Base-by-base conservation (phyloP, 306 rosid species). In the Astragalus glycyphyllos region DNA sequence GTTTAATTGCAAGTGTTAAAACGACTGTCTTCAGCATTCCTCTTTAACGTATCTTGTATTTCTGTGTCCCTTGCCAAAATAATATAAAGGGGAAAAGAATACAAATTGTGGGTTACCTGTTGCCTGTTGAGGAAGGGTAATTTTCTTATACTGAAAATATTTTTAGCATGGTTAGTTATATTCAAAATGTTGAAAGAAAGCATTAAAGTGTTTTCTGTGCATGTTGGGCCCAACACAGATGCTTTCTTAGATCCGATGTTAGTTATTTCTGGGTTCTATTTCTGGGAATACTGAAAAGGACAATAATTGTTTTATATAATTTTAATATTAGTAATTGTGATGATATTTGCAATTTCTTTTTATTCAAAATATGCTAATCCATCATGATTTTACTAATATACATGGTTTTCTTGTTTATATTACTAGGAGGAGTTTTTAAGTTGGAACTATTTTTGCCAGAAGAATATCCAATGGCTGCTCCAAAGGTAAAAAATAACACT, bases 391-490 rank as follows among this genome's bases (percentile, higher is more conserved):
- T 46, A 60, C 47, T 50, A 5, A 64, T 60, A 20, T 83, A 26
- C 7, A 5, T 53, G 17, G 17, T 54, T 80, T 65, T 79, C 3
- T 65, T 14, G 15, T 65, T 66, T 74, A 69, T 45, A 65, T 67
- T 66, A 46, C 42, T 80, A 92, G 98, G 98, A 26, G 98, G 98
- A 35, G 98, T 92, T 63, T 92, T 92, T 87, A 92, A 92, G 82
- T 82, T 92, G 84, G 98, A 92, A 75, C 82, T 92, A 35, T 92
- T 92, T 82, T 85, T 92, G 76, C 96, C 98, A 3, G 98, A 89
- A 81, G 98, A 92, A 77, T 92, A 92, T 82, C 98, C 98, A 56
- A 92, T 92, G 98, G 95, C 98, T 80, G 98, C 98, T 56, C 98
- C 98, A 8, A 92, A 92, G 98, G 98, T 92, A 75, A 37, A 40